Conservation (phyloP, 1,284 basidiomycete genomes). For the Microstroma glucosiphilum region DNA sequence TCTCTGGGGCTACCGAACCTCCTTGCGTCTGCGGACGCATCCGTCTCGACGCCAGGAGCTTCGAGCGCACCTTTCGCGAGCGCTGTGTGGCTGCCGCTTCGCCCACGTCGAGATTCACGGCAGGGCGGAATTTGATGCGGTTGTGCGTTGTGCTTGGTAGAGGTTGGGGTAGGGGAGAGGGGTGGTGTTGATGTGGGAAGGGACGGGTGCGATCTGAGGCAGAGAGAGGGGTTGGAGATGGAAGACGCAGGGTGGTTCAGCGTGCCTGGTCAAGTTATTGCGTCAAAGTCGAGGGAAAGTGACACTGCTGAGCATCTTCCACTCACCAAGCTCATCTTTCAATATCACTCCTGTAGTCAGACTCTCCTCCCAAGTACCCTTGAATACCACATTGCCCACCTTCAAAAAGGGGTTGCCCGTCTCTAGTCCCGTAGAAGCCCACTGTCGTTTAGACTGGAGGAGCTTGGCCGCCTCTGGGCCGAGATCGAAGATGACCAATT, state of each 20-base stretch:
- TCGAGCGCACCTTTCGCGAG: neutral
- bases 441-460: neutral
- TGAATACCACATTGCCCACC: neutral
- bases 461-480: neutral
- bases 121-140: neutral
- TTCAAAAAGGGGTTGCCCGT: neutral
- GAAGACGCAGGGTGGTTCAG: too few species aligned
- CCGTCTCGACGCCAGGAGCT: neutral
- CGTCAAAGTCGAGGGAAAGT: too few species aligned
- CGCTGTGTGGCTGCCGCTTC: neutral
- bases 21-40: constrained; percentile 6
- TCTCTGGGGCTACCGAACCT: neutral
- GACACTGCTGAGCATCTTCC: too few species aligned
- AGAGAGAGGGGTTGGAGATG: too few species aligned
- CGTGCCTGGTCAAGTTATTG: neutral
- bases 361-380: neutral
- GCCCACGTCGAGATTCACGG: neutral
- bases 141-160: neutral
- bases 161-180: neutral
- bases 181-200: neutral
- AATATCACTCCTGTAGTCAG: neutral
- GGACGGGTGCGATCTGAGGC: too few species aligned
- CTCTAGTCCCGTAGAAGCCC: neutral
- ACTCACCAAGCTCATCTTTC: neutral
- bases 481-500: neutral